Conservation (phyloP, 768 basidiomycete genomes). For the Calocybe gangraenosa region DNA sequence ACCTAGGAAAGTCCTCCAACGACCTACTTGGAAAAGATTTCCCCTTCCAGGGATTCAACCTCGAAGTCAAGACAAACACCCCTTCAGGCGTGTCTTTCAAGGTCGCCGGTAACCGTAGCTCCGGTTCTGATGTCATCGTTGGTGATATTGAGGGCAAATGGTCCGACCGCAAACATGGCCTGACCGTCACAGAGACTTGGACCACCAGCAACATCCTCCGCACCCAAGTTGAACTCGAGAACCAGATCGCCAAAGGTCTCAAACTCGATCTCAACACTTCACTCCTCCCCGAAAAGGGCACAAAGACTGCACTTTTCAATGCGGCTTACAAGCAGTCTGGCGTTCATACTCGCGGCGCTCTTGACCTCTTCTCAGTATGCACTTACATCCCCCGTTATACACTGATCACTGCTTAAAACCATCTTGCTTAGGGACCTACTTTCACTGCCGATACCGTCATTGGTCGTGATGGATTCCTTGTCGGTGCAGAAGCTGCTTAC, state of each 20-base stretch:
- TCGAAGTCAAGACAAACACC: slow-evolving; percentile 88
- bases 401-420: background rate
- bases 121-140: slow-evolving; percentile 65
- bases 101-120: slow-evolving; percentile 79
- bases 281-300: slow-evolving; percentile 82
- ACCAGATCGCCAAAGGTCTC: slow-evolving; percentile 95
- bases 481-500: slow-evolving; percentile 95
- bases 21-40: slow-evolving; percentile 94
- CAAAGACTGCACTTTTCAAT: slow-evolving; percentile 80
- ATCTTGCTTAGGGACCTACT: slow-evolving; percentile 73
- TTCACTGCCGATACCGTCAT: slow-evolving; percentile 95
- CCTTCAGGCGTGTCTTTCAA: slow-evolving; percentile 92
- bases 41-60: slow-evolving; percentile 64
- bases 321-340: slow-evolving; percentile 94
- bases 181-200: slow-evolving; percentile 95
- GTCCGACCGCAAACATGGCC: slow-evolving; percentile 85
- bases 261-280: slow-evolving; percentile 88
- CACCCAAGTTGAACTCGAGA: slow-evolving; percentile 91
- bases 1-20: slow-evolving; percentile 95
- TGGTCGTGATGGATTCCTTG: slow-evolving; percentile 95
- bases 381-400: no score
- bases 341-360: slow-evolving; percentile 83
- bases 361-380: slow-evolving; percentile 96
- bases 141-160: slow-evolving; percentile 98
- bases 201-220: slow-evolving; percentile 91